These are phyloP conservation scores for Blastocystis sp. DNA, from an alignment of 352 stramenopile species.

Conservation along the genomic window DNA sequence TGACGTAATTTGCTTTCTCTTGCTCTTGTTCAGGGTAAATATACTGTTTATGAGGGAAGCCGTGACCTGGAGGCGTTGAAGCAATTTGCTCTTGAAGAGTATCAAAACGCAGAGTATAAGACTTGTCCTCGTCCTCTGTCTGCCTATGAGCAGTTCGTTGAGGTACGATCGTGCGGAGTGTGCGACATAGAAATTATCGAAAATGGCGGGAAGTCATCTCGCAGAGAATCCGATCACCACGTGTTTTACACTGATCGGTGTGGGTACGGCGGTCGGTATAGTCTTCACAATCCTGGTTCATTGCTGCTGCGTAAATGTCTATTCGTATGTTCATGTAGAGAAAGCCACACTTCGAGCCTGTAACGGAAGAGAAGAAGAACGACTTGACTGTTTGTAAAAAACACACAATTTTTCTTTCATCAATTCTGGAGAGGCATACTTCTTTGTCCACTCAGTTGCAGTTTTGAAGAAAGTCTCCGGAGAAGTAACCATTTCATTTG, in stretches of 20 bases:
- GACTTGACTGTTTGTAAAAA: constrained; percentile 55
- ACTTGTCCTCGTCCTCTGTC: background rate
- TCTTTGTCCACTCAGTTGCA: constrained; percentile 59
- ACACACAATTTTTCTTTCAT: background rate
- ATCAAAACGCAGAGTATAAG: background rate
- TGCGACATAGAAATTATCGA: background rate
- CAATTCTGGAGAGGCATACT: constrained; percentile 51
- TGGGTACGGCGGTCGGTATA: background rate
- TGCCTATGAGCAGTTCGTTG: background rate
- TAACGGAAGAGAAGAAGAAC: constrained; percentile 60
- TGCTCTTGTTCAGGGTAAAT: constrained; percentile 13
- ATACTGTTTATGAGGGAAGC: constrained; percentile 1
- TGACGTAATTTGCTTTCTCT: background rate
- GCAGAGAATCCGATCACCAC: background rate
- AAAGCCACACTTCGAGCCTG: background rate
- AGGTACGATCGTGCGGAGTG: background rate
- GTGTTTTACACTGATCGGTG: constrained; percentile 35
- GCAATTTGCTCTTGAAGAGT: constrained; percentile 1
- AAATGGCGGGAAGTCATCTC: background rate
- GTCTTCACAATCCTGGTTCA: background rate
- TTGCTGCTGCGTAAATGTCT: background rate
- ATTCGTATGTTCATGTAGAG: background rate
- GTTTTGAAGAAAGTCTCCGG: constrained; percentile 59
- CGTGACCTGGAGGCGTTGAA: constrained; percentile 36
- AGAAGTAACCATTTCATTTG: constrained; percentile 51